A percentile compares a stretch with the other conserved stretches of the same genome.
phyloP scores from a whole-genome alignment of 208 protist species.

The Acanthamoeba sp. region DNA sequence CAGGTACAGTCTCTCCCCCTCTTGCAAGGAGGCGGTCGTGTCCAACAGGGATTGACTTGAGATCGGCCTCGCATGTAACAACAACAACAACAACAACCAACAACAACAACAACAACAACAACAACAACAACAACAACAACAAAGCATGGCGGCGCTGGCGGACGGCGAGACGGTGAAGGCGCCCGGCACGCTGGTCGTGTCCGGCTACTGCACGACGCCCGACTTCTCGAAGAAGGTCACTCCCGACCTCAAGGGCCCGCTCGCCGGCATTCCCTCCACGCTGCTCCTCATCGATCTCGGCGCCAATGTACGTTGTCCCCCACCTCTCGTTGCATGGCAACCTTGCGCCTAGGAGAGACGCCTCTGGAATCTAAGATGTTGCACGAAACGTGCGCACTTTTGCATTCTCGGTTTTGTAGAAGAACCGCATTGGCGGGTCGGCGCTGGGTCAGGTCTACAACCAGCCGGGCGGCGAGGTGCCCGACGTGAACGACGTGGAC shows the following conservation, averaged over 20 bases:
- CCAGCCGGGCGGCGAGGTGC: slow-evolving; percentile 85
- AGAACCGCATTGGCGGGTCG: slow-evolving; percentile 86
- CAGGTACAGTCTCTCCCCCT: neutral
- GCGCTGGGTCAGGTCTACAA: slow-evolving; percentile 88
- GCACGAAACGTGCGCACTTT: neutral
- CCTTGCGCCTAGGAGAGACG: neutral
- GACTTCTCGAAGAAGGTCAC: slow-evolving; percentile 87
- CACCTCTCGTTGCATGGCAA: neutral
- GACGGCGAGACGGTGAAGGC: slow-evolving; percentile 86
- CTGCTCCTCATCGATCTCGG: slow-evolving; percentile 71
- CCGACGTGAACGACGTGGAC: slow-evolving; percentile 80
- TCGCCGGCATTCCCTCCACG: neutral
- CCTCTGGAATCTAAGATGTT: too few species aligned
- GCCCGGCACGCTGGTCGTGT: slow-evolving; percentile 89
- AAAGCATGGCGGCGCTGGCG: slow-evolving; percentile 70
- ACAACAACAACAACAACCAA: too few species aligned
- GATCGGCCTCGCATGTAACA: too few species aligned
- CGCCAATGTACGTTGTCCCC: neutral
- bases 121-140: too few species aligned
- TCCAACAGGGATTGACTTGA: too few species aligned
- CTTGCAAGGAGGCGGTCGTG: too few species aligned
- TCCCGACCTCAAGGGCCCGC: slow-evolving; percentile 87
- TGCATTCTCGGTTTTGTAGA: neutral
- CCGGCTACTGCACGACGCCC: slow-evolving; percentile 84
- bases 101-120: too few species aligned